Evolutionary conservation across 2,329 filamentous ascomycete genomes (phyloP), one percentile per base, ranked within the genome.

Genomic region (Raffaelea ambrosiae): DNA sequence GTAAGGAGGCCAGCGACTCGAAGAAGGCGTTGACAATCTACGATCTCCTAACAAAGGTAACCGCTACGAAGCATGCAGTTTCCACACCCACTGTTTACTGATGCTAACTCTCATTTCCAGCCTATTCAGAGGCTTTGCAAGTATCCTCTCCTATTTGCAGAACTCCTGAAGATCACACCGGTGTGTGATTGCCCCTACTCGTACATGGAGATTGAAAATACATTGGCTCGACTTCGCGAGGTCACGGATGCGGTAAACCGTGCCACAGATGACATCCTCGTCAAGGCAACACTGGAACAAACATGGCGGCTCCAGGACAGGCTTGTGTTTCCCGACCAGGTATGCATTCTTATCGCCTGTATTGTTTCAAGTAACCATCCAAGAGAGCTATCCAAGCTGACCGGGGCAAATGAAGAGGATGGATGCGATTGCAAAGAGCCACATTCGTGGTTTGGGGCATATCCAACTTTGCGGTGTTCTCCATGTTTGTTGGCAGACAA

Each of bases 61-160:
- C n/a, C n/a, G n/a, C n/a, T n/a, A n/a, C n/a, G n/a, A n/a, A n/a
- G n/a, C n/a, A n/a, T n/a, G n/a, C n/a, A n/a, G n/a, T n/a, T n/a
- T n/a, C n/a, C n/a, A n/a, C n/a, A n/a, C n/a, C n/a, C n/a, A n/a
- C 26, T 29, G 26, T 29, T 7, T 29, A 7, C 26, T 29, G 13
- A 29, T n/a, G n/a, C n/a, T n/a, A n/a, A n/a, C n/a, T n/a, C 26
- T 29, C 26, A 13, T 29, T 29, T 7, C 26, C 22, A 95, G 87
- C 93, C 91, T 0, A 90, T 96, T 19, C 91, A 98, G 65, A 79
- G 91, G 48, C 78, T 96, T 20, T 95, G 88, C 69, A 88, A 86
- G 66, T 97, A 97, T 60, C 88, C 88, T 11, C 71, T 98, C 4
- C 71, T 97, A 2, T 90, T 97, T 58, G 76, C 81, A 5, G 88